phyloP scores from a whole-genome alignment of 495 filamentous ascomycete genomes.

The Penicillium tannophilum region DNA sequence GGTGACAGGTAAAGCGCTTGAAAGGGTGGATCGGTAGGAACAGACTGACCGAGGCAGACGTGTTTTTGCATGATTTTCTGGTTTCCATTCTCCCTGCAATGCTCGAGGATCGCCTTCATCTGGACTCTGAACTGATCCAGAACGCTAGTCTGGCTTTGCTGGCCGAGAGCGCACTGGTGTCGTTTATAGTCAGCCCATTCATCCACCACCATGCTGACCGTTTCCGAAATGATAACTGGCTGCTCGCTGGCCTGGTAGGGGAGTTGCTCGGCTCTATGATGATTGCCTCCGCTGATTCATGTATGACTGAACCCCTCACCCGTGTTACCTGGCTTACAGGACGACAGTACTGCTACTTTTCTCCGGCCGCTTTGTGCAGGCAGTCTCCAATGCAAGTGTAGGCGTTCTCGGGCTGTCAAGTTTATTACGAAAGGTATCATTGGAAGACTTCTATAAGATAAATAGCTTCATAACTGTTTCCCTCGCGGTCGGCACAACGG shows the following conservation, averaged over 20 bases:
- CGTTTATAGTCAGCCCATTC: background rate
- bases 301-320: background rate
- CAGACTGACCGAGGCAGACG: background rate
- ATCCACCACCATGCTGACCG: background rate
- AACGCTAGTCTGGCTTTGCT: slow-evolving; percentile 1
- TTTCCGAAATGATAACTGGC: slow-evolving; percentile 20
- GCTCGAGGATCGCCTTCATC: slow-evolving; percentile 2
- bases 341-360: background rate
- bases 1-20: background rate
- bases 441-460: background rate
- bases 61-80: slow-evolving; percentile 9
- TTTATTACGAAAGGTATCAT: background rate
- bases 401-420: background rate
- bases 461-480: background rate
- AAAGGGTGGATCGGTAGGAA: background rate
- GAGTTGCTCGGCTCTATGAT: slow-evolving; percentile 8
- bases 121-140: background rate
- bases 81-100: background rate
- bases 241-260: slow-evolving; percentile 26
- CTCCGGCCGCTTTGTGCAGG: background rate
- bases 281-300: background rate
- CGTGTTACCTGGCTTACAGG: background rate
- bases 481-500: background rate
- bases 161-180: background rate
- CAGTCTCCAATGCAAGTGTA: background rate